These are phyloP conservation scores for Sonneratia caseolaris DNA, from an alignment of 345 rosid species.

Conservation along the genomic window DNA sequence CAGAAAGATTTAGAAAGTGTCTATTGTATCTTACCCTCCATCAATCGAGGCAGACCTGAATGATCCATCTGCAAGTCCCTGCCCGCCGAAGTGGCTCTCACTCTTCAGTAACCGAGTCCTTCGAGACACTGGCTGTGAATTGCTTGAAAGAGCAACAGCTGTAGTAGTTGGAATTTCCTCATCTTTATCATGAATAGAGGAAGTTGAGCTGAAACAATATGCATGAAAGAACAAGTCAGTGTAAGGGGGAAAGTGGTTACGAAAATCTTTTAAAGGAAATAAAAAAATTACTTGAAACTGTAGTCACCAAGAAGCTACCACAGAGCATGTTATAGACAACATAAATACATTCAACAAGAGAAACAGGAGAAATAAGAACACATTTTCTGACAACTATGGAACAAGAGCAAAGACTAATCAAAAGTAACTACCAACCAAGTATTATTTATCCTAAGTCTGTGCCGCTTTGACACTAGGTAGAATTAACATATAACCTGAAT, in stretches of 20 bases:
- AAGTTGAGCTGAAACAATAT: conserved; percentile 52
- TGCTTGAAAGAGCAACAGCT: conserved; percentile 57
- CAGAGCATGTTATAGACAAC: neutral
- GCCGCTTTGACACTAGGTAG: neutral
- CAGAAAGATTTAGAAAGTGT: neutral
- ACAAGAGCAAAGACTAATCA: neutral
- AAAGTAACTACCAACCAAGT: neutral
- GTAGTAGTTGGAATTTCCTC: conserved; percentile 85
- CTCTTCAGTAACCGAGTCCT: conserved; percentile 80
- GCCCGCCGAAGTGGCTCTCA: conserved; percentile 54
- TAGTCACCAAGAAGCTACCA: neutral
- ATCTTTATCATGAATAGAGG: conserved; percentile 69
- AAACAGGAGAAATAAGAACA: neutral
- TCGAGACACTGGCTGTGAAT: conserved; percentile 78
- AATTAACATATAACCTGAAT: conserved; percentile 45
- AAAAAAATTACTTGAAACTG: conserved; percentile 1
- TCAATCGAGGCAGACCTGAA: conserved; percentile 53
- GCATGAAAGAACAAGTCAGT: conserved; percentile 20
- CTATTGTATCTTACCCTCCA: conserved; percentile 47
- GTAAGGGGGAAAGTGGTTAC: conserved; percentile 2
- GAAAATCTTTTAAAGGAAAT: neutral
- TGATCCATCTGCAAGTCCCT: conserved; percentile 62
- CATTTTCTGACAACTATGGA: neutral
- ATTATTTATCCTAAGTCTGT: neutral
- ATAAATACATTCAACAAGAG: neutral